Conservation (phyloP, 2,329 filamentous ascomycete genomes). For the Scedosporium boydii region DNA sequence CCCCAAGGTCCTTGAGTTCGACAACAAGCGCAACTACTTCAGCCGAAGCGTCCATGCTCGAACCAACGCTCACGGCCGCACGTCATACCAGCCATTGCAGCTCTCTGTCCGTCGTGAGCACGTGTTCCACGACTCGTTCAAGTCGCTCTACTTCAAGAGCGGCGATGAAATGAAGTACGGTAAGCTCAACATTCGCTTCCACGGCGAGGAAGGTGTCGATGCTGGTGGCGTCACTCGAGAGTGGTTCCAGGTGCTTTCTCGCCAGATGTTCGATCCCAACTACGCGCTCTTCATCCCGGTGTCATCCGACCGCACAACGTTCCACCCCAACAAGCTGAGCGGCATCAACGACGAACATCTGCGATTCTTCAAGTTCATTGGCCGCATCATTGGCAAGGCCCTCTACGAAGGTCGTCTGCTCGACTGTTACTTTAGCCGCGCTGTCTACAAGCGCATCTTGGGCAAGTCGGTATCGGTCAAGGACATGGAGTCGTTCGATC, state of each 20-base stretch:
- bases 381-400: conserved; percentile 94
- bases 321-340: conserved; percentile 94
- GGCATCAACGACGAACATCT: conserved; percentile 91
- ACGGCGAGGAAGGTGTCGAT: conserved; percentile 94
- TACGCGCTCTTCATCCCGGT: conserved; percentile 96
- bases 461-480: conserved; percentile 94
- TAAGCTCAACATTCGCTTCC: conserved; percentile 95
- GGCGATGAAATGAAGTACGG: conserved; percentile 98
- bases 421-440: conserved; percentile 97
- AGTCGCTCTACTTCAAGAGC: conserved; percentile 92
- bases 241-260: conserved; percentile 96
- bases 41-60: conserved; percentile 76
- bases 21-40: conserved; percentile 99
- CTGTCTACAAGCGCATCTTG: conserved; percentile 95
- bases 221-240: conserved; percentile 95
- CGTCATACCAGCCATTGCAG: conserved; percentile 64
- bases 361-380: conserved; percentile 99
- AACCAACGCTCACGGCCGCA: conserved; percentile 59
- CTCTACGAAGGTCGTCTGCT: conserved; percentile 92
- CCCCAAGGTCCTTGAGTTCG: conserved; percentile 96
- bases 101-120: conserved; percentile 85
- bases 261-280: conserved; percentile 98
- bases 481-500: conserved; percentile 97
- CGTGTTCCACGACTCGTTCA: conserved; percentile 97
- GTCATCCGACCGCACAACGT: conserved; percentile 92